A percentile compares a stretch with the other conserved stretches of the same genome.
These are phyloP conservation scores for Apiospora marii DNA, from an alignment of 2,329 filamentous ascomycete genomes.

Conservation along the genomic window DNA sequence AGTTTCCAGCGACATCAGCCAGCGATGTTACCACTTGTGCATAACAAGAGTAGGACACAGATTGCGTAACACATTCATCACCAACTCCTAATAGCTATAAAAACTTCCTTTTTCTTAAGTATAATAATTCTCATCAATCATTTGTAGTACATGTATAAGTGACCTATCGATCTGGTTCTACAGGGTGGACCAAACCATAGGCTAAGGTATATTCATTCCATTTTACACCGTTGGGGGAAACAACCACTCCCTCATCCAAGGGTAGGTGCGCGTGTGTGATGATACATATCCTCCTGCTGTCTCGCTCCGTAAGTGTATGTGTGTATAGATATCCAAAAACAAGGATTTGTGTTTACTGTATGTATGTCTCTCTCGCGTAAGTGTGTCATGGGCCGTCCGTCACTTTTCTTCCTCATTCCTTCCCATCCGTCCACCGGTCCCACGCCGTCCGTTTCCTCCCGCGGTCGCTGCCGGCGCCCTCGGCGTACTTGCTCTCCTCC, in stretches of 20 bases:
- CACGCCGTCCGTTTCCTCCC: slow-evolving; percentile 37
- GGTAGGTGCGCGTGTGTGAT: neutral
- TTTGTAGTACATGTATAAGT: slow-evolving; percentile 12
- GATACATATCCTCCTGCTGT: neutral
- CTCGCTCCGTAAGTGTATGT: neutral
- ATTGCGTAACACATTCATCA: neutral
- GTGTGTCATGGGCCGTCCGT: neutral
- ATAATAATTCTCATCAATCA: slow-evolving; percentile 17
- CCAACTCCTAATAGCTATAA: too few species aligned
- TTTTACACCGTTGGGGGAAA: neutral
- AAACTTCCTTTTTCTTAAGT: neutral
- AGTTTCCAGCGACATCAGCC: too few species aligned
- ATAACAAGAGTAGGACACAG: neutral
- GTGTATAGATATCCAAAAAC: slow-evolving; percentile 10
- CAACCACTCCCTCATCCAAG: neutral
- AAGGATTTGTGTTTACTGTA: neutral
- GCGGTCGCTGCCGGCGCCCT: slow-evolving; percentile 64
- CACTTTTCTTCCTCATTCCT: neutral
- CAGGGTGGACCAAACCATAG: neutral
- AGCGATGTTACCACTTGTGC: too few species aligned
- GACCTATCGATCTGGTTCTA: neutral
- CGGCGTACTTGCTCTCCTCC: slow-evolving; percentile 70
- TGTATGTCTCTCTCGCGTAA: too few species aligned
- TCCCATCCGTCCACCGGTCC: slow-evolving; percentile 6
- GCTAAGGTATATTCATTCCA: neutral